Conservation (phyloP, 768 basidiomycete genomes). For the Psilocybe subaeruginosa region DNA sequence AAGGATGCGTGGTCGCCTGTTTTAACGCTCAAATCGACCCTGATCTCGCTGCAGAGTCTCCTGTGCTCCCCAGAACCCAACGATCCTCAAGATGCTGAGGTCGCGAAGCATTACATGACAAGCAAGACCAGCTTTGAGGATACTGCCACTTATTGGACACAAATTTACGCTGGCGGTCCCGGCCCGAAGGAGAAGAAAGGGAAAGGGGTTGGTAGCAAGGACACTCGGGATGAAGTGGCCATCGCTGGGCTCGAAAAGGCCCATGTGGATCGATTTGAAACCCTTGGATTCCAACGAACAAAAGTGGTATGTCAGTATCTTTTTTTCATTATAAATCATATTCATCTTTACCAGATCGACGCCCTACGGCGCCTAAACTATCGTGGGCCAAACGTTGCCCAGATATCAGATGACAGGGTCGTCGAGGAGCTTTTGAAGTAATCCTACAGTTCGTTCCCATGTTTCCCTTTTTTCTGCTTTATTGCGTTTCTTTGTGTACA, state of each 20-base stretch:
- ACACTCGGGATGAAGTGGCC: constrained; percentile 55
- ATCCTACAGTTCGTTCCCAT: constrained; percentile 18
- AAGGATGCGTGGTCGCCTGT: constrained; percentile 96
- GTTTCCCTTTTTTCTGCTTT: not conserved
- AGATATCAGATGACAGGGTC: constrained; percentile 81
- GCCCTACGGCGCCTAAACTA: constrained; percentile 89
- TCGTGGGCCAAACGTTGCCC: constrained; percentile 76
- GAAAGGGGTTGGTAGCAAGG: constrained; percentile 46
- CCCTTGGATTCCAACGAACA: constrained; percentile 76
- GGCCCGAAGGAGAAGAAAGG: constrained; percentile 44
- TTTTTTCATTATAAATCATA: not conserved
- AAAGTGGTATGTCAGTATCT: constrained; percentile 71
- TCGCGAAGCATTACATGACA: constrained; percentile 95
- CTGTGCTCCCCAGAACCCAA: constrained; percentile 94
- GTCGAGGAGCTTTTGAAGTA: constrained; percentile 84
- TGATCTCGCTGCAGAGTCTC: constrained; percentile 93
- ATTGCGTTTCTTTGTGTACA: constrained; percentile 8
- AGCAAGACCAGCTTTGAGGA: constrained; percentile 87
- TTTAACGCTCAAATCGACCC: constrained; percentile 92
- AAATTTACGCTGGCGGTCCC: constrained; percentile 85
- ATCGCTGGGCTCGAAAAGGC: constrained; percentile 83
- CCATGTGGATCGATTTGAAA: constrained; percentile 85
- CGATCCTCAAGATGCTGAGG: constrained; percentile 97
- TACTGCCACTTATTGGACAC: constrained; percentile 93
- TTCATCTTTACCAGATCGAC: constrained; percentile 63